Evolutionary conservation across 192 early-diverging fungal genomes (phyloP).

Genomic region (Coemansia sp.): DNA sequence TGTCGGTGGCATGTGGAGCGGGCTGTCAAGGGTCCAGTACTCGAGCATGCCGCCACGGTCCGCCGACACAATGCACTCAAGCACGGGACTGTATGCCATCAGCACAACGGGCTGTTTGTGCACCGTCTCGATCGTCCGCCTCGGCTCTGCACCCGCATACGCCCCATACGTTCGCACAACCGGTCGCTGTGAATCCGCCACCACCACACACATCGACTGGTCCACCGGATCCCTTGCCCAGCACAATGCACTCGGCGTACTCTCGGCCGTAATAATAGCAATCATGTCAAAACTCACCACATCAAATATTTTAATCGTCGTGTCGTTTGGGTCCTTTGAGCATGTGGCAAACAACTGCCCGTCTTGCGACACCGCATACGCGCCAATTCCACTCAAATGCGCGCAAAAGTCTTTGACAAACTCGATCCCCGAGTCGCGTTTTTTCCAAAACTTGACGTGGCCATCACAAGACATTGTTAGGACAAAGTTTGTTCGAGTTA

Average conservation of each 20-base stretch:
- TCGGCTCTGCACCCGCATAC: constrained; percentile 61
- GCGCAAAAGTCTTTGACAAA: constrained; percentile 98
- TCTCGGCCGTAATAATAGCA: constrained; percentile 83
- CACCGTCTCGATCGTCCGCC: constrained; percentile 64
- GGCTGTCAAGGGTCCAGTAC: constrained; percentile 83
- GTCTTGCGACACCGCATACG: constrained; percentile 68
- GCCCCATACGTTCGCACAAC: constrained; percentile 84
- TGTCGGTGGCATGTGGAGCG: constrained; percentile 60
- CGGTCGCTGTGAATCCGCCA: constrained; percentile 72
- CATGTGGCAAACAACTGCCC: constrained; percentile 76
- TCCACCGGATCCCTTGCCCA: constrained; percentile 87
- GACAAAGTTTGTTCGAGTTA: constrained; percentile 85
- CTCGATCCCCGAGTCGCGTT: constrained; percentile 86
- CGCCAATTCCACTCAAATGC: constrained; percentile 66
- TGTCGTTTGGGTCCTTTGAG: constrained; percentile 65
- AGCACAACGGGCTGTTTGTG: constrained; percentile 74
- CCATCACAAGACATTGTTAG: constrained; percentile 94
- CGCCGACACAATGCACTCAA: constrained; percentile 77
- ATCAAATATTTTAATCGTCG: constrained; percentile 91
- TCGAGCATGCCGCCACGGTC: constrained; percentile 91
- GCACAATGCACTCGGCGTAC: constrained; percentile 72
- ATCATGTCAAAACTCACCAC: constrained; percentile 99
- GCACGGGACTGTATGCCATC: constrained; percentile 77
- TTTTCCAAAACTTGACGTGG: constrained; percentile 99
- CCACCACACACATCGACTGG: constrained; percentile 78